Base-by-base conservation (phyloP, 2,329 filamentous ascomycete genomes). In the Colletotrichum nymphaeae region DNA sequence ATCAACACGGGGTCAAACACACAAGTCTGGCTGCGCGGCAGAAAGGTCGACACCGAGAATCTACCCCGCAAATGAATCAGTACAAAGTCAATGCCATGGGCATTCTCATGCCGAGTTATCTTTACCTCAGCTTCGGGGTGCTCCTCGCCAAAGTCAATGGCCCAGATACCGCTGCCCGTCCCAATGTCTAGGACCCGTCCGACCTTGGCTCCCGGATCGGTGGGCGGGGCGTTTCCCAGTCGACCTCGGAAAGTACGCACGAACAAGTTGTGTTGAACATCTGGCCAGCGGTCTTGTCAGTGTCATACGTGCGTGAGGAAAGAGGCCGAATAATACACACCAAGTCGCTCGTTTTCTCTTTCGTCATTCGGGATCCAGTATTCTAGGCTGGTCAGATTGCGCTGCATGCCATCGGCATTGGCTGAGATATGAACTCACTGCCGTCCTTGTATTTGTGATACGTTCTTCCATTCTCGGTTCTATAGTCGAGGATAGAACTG, bases 81-180 rank as follows among this genome's bases (percentile, higher is more conserved):
- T 26, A 26, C 2, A 26, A 4, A 4, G 24, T 26, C 24, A 26
- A 26, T 4, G 2, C 24, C 24, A 26, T 26, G 24, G 24, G 1
- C 24, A 4, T 26, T 4, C 24, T 26, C 24, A 26, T 26, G 24
- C 24, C 24, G 2, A 3, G 24, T 26, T 26, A 4, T 26, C 3
- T 4, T 26, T 26, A 26, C 80, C 71, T 81, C 65, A 9, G 81
- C 74, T 19, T 80, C 76, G 0, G 81, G 80, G n/a, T 81, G 78
- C 4, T 77, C 74, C 30, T 80, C 79, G 26, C 78, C 85, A 75
- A 86, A 83, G 67, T 88, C 86, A 7, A 87, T 83, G 3, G 82
- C 81, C 83, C 83, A 85, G 9, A 81, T 76, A n/a, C 85, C 86
- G 6, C 86, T 88, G 0, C 86, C 86, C 1, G 85, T 87, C 19